Evolutionary conservation across 148 eudicot species (phyloP), one percentile per base, ranked within the genome.

Genomic region (Fagopyrum homotropicum): DNA sequence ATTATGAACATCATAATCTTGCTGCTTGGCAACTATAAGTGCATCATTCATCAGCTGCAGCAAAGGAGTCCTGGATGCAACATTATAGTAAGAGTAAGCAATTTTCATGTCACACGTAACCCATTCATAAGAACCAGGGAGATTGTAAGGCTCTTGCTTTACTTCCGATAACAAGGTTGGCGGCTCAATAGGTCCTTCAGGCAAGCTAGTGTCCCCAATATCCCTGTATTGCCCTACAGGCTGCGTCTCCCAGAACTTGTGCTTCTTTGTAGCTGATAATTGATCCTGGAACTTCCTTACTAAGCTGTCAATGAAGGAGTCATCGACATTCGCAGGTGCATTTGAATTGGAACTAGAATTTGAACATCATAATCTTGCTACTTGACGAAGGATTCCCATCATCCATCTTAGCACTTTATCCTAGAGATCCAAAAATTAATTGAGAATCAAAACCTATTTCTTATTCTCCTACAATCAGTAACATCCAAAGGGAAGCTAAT

Each of bases 1-100:
- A 68, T 93, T 90, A 80, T 90, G 89, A 47, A 93, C 98, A 66
- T 93, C 98, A 51, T 82, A 93, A 73, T 91, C 98, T 83, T 81
- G 88, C 78, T 75, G 79, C 77, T 88, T 93, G 26, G 98, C 96
- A 35, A 89, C 77, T 17, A 89, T 89, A 74, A 93, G 92, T 57
- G 93, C 92, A 83, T 93, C 98, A 44, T 90, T 93, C 93, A 93
- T 90, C 79, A 93, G 80, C 83, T 90, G 96, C 85, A 86, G 83
- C 84, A 90, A 70, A 1, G 93, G 96, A 49, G 98, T 93, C 77
- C 80, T 90, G 2, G 92, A 86, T 1, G 96, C 86, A 11, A 93
- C 98, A 44, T 90, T 93, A 70, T 93, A 90, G 82, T 90, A 93
- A 48, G 98, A 89, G 82, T 90, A 93, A 40, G 96, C 98, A 72